Base-by-base conservation (phyloP, 352 stramenopile species). In the Phytophthora capsici region DNA sequence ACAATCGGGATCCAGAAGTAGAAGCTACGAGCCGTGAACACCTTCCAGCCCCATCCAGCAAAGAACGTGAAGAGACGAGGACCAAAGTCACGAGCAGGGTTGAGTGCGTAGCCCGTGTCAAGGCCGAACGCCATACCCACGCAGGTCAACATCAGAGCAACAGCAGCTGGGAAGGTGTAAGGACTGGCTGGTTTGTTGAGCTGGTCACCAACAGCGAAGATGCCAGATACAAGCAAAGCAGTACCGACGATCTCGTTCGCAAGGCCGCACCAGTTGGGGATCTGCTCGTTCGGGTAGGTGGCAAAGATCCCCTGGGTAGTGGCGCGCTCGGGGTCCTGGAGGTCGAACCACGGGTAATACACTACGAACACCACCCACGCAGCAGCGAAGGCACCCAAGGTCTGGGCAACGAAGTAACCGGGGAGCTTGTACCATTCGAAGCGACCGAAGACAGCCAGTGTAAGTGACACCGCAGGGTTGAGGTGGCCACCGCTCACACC, bases 401-500 rank as follows among this genome's bases (percentile, higher is more conserved):
- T 68, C 56, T 90, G 81, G 1, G 77, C 65, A 7, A 84, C 6
- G 22, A 82, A 72, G 64, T 87, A 90, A 14, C 69, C 69, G 0
- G 75, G 76, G 1, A 84, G 62, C 45, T 86, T 86, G 66, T 57
- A 57, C 78, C 77, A 87, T 51, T 78, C 61, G 30, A 91, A 71
- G 13, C 71, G 69, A 6, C 67, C 54, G 34, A 79, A 87, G 4
- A 60, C 45, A 8, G 78, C 79, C 14, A 86, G 69, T 7, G 80
- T 78, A 23, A 85, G 32, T 0, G 80, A 78, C 9, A 91, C 76
- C 2, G 80, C 75, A 1, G 80, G 80, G 53, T 91, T 91, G n/a
- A 91, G 52, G 66, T 91, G 82, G 1, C 73, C 80, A 43, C 80
- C 78, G 34, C 73, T 87, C 26, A 87, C 69, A 23, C 80, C 77